A percentile compares a stretch with the other conserved stretches of the same genome.
phyloP scores from a whole-genome alignment of 371 early-diverging fungal genomes.

The Catenaria anguillulae region DNA sequence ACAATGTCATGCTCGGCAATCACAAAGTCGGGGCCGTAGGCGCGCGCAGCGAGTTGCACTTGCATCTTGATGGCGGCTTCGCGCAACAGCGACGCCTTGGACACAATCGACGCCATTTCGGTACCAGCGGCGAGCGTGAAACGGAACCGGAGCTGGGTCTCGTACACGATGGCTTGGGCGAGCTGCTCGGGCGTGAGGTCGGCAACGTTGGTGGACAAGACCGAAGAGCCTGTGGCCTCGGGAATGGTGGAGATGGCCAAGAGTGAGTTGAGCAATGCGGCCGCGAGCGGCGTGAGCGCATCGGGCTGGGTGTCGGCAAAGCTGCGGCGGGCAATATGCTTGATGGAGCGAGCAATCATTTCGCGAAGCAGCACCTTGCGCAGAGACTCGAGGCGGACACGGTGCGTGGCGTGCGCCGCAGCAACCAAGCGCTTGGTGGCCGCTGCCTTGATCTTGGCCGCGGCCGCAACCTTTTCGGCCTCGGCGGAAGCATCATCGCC shows the following conservation, averaged over 20 bases:
- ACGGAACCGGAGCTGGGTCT: not conserved
- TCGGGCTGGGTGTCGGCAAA: not conserved
- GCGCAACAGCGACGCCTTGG: slow-evolving; percentile 4
- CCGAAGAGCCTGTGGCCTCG: not conserved
- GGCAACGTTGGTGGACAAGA: not conserved
- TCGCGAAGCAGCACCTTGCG: not conserved
- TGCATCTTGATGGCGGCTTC: slow-evolving; percentile 4
- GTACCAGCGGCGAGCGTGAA: not conserved
- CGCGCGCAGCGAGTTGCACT: slow-evolving; percentile 6
- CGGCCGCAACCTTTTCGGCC: too few relatives aligned
- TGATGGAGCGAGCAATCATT: slow-evolving; percentile 6
- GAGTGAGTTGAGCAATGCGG: not conserved
- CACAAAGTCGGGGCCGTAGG: not conserved
- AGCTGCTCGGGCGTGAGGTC: not conserved
- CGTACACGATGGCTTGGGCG: not conserved
- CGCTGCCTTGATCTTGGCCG: not conserved
- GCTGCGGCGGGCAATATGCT: slow-evolving; percentile 6
- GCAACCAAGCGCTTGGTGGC: not conserved
- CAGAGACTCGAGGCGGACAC: not conserved
- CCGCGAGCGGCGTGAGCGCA: not conserved
- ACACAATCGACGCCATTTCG: not conserved
- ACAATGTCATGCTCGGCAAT: slow-evolving; percentile 7
- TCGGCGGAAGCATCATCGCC: too few relatives aligned
- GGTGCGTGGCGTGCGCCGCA: not conserved
- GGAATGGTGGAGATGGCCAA: not conserved